Evolutionary conservation across 441 rosid species (phyloP).

Genomic region (Euphorbia celastroides): DNA sequence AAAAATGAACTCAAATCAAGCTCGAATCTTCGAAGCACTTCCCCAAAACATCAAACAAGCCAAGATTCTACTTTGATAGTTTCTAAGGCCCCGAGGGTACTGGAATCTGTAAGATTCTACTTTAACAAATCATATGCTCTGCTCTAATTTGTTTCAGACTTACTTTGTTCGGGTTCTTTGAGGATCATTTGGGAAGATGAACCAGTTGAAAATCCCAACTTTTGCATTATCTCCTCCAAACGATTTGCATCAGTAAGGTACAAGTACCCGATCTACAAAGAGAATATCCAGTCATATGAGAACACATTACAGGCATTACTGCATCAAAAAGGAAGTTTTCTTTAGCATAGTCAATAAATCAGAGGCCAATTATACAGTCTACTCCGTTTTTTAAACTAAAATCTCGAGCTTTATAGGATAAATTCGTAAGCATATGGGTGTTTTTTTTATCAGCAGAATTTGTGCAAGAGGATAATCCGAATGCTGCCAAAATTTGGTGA

Average conservation of each 20-base stretch:
- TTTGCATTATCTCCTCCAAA: constrained; percentile 70
- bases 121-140: not conserved
- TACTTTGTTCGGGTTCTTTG: constrained; percentile 34
- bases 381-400: not conserved
- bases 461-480: not conserved
- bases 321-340: constrained; percentile 8
- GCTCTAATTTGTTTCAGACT: constrained; percentile 15
- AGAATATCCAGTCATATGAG: constrained; percentile 4
- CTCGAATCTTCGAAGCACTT: no score
- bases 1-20: no score
- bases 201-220: constrained; percentile 68
- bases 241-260: constrained; percentile 64
- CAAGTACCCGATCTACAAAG: constrained; percentile 61
- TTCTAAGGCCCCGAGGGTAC: not conserved
- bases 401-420: no score
- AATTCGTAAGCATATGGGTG: not conserved
- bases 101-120: not conserved
- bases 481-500: not conserved
- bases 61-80: not conserved
- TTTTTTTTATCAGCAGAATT: not conserved
- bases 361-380: not conserved
- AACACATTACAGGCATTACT: constrained; percentile 6
- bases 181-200: constrained; percentile 39
- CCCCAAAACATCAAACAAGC: no score
- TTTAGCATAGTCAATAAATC: not conserved